These are phyloP conservation scores for Solanum paucissectum DNA, from an alignment of 257 asterid genomes.

Conservation along the genomic window DNA sequence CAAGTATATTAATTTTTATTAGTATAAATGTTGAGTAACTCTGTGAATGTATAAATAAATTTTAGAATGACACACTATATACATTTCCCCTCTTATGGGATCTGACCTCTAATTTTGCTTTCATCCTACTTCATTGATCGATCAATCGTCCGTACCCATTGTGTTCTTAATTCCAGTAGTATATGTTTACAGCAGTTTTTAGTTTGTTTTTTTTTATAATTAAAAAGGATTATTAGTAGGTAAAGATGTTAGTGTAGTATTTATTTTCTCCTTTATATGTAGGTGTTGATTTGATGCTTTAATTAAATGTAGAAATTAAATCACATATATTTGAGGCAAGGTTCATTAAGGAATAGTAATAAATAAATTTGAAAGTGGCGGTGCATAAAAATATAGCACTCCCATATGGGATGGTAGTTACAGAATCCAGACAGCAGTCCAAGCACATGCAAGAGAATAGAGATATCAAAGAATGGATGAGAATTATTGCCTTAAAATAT, in stretches of 20 bases:
- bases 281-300: neutral
- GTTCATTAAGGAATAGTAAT: neutral
- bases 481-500: neutral
- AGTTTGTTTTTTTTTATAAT: neutral
- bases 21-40: neutral
- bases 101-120: neutral
- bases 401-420: neutral
- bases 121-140: neutral
- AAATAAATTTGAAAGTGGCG: neutral
- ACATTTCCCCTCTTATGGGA: neutral
- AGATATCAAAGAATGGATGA: neutral
- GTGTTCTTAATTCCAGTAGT: neutral
- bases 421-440: neutral
- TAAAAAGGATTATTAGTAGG: neutral
- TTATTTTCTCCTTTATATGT: neutral
- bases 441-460: neutral
- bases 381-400: neutral
- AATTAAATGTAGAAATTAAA: too few relatives aligned
- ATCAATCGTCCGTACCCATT: neutral
- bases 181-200: neutral
- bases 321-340: neutral
- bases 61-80: neutral
- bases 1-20: neutral
- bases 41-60: too few relatives aligned
- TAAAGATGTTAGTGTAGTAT: neutral